Base-by-base conservation (phyloP, 1,284 basidiomycete species). In the Apiotrichum akiyoshidainum region DNA sequence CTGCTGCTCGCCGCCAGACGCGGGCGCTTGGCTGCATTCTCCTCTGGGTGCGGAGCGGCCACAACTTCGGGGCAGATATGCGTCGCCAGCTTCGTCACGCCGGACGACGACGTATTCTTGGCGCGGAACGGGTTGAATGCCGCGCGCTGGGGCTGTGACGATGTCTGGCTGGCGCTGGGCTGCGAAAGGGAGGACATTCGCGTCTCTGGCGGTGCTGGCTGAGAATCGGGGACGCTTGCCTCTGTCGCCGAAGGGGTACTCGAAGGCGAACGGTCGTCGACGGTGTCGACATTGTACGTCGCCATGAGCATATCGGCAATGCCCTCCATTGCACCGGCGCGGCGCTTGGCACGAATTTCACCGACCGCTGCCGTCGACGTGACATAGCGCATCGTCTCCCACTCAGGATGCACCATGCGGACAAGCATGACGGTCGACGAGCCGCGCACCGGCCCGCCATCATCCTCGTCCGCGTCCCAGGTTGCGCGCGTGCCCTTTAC, bases 381-480 rank as follows among this genome's bases (percentile, higher is more conserved):
- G 16, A 12, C 26, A 45, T 37, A 48, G 22, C 26, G 17, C 46
- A 71, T 34, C 19, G 39, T 54, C 39, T 65, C 62, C 72, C 72
- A 73, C 22, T 63, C 46, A 12, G 61, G 58, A 39, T 59, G 54
- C n/a, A 71, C 66, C 64, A 71, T 64, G 26, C 72, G 59, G 13
- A 73, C 70, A 53, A 73, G 51, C 72, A 73, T 72, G 46, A 68
- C 46, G 19, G 39, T 44, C 34, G 44, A 46, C 17, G 67, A 63
- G 14, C 66, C 64, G 37, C 26, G 26, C 26, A 31, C 26, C 4
- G 52, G 49, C n/a, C 44, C 49, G 31, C 34, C 45, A 14, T 46
- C 57, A 9, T 39, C 58, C 11, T 31, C 56, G 19, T 54, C 41
- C 14, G 51, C 44, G 34, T 21, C 41, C 35, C 12, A n/a, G 14